These are phyloP conservation scores for Cubamyces lactineus DNA, from an alignment of 768 basidiomycete species.

Conservation along the genomic window DNA sequence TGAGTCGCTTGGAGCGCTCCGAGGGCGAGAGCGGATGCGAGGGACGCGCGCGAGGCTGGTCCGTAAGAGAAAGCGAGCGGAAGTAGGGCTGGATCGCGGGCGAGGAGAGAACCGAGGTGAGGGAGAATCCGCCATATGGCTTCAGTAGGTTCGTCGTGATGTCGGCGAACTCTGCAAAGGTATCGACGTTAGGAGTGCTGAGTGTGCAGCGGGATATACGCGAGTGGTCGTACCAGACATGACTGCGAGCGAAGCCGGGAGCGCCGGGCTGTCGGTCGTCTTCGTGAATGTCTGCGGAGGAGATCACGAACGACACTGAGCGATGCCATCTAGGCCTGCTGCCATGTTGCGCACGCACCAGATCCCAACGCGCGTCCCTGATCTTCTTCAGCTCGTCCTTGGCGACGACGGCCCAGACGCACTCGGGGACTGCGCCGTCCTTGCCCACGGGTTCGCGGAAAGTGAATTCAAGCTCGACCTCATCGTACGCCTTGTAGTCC, in stretches of 20 bases:
- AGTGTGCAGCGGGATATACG: not conserved
- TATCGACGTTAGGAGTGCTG: slow-evolving; percentile 12
- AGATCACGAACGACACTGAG: not conserved
- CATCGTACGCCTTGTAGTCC: slow-evolving; percentile 68
- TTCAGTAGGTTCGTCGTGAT: slow-evolving; percentile 81
- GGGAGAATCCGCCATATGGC: slow-evolving; percentile 47
- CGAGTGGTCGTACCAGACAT: slow-evolving; percentile 64
- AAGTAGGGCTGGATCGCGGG: slow-evolving; percentile 74
- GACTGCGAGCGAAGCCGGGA: slow-evolving; percentile 67
- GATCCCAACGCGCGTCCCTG: slow-evolving; percentile 80
- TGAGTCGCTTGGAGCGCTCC: slow-evolving; percentile 71
- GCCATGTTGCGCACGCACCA: slow-evolving; percentile 53
- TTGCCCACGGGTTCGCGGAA: slow-evolving; percentile 51
- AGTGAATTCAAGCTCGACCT: slow-evolving; percentile 78
- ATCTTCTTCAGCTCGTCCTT: slow-evolving; percentile 77
- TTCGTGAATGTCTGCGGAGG: slow-evolving; percentile 75
- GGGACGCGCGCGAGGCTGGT: slow-evolving; percentile 81
- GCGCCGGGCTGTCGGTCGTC: slow-evolving; percentile 62
- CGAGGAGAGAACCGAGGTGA: slow-evolving; percentile 63
- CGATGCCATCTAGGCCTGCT: too few species aligned
- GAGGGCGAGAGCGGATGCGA: slow-evolving; percentile 48
- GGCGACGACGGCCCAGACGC: slow-evolving; percentile 82
- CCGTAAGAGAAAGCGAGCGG: slow-evolving; percentile 87
- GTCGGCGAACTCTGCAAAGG: slow-evolving; percentile 73
- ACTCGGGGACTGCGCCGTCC: slow-evolving; percentile 50